phyloP scores from a whole-genome alignment of 192 early-diverging fungal species.

The Gaertneriomyces semiglobifer region DNA sequence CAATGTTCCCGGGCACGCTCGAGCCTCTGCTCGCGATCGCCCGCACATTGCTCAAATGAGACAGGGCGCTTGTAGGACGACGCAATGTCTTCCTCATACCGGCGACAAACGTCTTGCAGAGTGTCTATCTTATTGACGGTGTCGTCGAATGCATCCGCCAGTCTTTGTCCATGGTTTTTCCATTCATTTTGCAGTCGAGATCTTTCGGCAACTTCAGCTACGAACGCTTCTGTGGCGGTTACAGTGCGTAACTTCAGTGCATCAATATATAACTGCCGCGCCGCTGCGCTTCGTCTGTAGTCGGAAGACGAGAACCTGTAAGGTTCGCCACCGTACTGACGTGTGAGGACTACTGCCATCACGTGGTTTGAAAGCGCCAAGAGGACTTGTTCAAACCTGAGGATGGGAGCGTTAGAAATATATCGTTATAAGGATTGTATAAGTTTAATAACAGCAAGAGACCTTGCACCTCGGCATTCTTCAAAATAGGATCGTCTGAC shows the following conservation, averaged over 20 bases:
- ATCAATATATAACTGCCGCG: not conserved
- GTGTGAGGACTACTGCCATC: slow-evolving; percentile 16
- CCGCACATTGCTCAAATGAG: too few relatives aligned
- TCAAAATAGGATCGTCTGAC: slow-evolving; percentile 34
- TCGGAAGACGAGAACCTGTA: not conserved
- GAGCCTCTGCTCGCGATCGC: too few relatives aligned
- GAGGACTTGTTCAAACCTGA: slow-evolving; percentile 34
- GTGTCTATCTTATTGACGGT: too few relatives aligned
- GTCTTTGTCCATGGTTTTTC: not conserved
- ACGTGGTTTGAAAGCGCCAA: slow-evolving; percentile 34
- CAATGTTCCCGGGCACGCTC: not conserved
- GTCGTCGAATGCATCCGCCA: too few relatives aligned
- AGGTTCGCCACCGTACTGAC: slow-evolving; percentile 8
- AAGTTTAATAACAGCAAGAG: not conserved
- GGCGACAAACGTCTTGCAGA: too few relatives aligned
- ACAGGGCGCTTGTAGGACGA: too few relatives aligned
- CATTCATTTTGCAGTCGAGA: not conserved
- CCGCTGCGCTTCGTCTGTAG: not conserved
- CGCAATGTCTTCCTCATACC: too few relatives aligned
- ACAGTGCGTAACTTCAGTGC: not conserved
- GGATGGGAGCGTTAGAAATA: not conserved
- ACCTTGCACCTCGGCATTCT: slow-evolving; percentile 40
- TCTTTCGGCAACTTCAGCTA: not conserved
- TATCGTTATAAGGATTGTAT: not conserved
- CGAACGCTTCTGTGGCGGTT: not conserved